phyloP scores from a whole-genome alignment of 1,284 basidiomycete species.

The Ganoderma sinense region DNA sequence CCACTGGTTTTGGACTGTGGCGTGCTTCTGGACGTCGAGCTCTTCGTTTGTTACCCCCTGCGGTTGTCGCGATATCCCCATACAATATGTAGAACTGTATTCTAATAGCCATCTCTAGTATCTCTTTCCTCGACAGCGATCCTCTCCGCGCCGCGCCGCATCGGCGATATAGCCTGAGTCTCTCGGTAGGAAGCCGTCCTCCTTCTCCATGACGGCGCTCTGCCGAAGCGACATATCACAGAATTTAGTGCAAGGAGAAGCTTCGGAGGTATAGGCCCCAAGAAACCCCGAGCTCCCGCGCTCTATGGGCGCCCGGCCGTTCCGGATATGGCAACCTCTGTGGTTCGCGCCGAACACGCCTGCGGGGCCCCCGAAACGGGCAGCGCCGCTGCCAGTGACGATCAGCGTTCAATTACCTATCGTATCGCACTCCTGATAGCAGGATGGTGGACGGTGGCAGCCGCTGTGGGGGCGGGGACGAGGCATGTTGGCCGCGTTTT shows the following conservation, averaged over 20 bases:
- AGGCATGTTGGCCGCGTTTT: conserved; percentile 17
- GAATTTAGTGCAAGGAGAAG: conserved; percentile 4
- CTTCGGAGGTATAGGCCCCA: conserved; percentile 12
- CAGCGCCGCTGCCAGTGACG: not conserved
- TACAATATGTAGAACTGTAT: not conserved
- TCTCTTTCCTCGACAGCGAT: not conserved
- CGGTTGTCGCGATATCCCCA: not conserved
- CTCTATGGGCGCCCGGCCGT: not conserved
- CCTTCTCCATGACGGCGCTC: not conserved
- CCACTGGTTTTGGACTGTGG: not conserved
- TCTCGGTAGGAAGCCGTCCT: not conserved
- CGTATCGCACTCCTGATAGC: not conserved
- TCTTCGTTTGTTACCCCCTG: not conserved
- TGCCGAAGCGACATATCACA: not conserved
- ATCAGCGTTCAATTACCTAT: not conserved
- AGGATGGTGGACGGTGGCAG: not conserved
- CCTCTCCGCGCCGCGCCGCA: not conserved
- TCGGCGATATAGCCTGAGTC: not conserved
- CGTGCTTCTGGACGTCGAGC: not conserved
- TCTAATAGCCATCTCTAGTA: not conserved
- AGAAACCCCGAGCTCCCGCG: conserved; percentile 17
- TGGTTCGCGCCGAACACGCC: conserved; percentile 13
- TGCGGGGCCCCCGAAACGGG: not conserved
- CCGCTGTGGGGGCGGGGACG: not conserved
- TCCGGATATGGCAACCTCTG: conserved; percentile 24